Evolutionary conservation across 202 grass and related monocot species (phyloP), one percentile per base, ranked within the genome.

Genomic region (Schoenoplectus triqueter): DNA sequence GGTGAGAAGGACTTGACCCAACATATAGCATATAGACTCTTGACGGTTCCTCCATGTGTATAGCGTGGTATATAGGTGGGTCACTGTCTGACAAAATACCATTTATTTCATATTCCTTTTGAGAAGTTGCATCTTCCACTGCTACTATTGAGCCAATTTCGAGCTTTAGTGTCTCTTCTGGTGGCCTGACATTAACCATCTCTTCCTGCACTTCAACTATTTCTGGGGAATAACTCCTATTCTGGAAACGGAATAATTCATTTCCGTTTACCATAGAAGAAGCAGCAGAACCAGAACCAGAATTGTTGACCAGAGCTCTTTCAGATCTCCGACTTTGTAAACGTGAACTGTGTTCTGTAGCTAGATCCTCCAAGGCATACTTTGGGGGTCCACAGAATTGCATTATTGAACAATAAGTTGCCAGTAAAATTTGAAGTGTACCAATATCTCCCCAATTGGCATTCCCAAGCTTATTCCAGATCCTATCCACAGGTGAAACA

Each of bases 401-500:
- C 75, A 98, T 84, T 85, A 94, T 90, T 52, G 91, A 98, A 81
- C 90, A 87, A 73, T 92, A 98, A 79, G 91, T 92, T 84, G 96
- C 93, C 15, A 88, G 89, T 82, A 95, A 90, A 89, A 94, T 89
- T 71, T 95, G 96, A 78, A 95, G 90, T 44, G 96, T 92, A 83
- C 96, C 96, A 86, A 98, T 52, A 76, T 98, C 96, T 17, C 93
- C 84, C 96, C 96, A 99, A 80, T 99, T 99, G 87, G 96, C 93
- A 90, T 99, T 99, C 69, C 96, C 96, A 69, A 99, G 91, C 80
- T 99, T 99, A 88, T 99, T 99, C 96, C 96, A 99, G 7, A 99
- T 86, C 42, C 82, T 88, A 79, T 99, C 96, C 74, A 94, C 83
- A 4, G 96, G 89, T 69, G 96, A 99, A 87, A 99, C 88, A 8